Base-by-base conservation (phyloP, 441 rosid species). In the Dalechampia spathulata region DNA sequence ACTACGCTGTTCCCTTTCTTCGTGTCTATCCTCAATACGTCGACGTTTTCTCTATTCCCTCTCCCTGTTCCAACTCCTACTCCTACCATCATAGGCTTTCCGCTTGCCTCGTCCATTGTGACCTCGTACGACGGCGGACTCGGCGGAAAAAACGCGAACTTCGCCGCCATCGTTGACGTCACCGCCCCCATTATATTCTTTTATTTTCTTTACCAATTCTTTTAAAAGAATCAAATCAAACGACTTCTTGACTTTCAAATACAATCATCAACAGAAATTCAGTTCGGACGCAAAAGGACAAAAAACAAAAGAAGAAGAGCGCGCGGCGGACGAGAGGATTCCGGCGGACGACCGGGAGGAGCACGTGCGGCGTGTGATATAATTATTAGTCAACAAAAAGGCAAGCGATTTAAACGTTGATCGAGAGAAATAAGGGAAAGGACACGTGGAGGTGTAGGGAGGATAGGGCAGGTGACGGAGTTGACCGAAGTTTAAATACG, bases 81-180 rank as follows among this genome's bases (percentile, higher is more conserved):
- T 1, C 87, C 93, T 7, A 67, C 60, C 73, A 91, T 72, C 77
- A 57, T 74, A 64, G 85, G 80, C 83, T 75, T 77, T 38, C 86
- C 85, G 11, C 72, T 63, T 5, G 27, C 77, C 63, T 62, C 72
- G 49, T 75, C 82, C 73, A 32, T 75, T 42, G 22, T 55, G 72
- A 91, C 72, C 72, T 75, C 64, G 63, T 91, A 91, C 15, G 96
- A 90, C 43, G 98, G 84, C 22, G 96, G 96, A 34, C 49, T 75
- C 52, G 98, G 98, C 64, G 96, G 98, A 55, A 87, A 91, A 57
- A 87, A 91, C 1, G 95, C 98, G 38, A 91, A 91, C 72, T 88
- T 91, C 60, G 96, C 95, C 63, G 93, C 96, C 90, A 86, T 62
- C 43, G 95, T 62, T 50, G 95, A 88, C 76, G 95, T 83, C 69